Base-by-base conservation (phyloP, 2,329 filamentous ascomycete genomes). In the Hymenoscyphus salicellus region DNA sequence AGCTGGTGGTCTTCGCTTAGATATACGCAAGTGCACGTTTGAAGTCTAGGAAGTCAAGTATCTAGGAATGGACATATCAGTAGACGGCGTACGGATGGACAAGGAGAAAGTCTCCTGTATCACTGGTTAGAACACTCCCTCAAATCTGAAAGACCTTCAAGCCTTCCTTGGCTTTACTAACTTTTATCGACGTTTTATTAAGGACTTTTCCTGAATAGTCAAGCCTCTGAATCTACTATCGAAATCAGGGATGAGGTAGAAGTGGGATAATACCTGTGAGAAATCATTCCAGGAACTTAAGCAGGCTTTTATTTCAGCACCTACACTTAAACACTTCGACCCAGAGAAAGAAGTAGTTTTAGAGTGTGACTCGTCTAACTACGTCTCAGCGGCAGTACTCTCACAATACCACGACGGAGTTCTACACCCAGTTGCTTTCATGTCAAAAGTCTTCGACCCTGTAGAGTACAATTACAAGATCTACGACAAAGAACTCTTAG, bases 401-500 rank as follows among this genome's bases (percentile, higher is more conserved):
- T 52, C 5, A 3, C 17, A 52, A 23, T 26, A 28, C 30, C 5
- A 57, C 16, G 7, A 30, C 6, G 8, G 55, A 17, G 30, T n/a
- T 2, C 55, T 57, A 3, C 26, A 57, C 28, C 55, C 26, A 57
- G 55, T 57, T 3, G 55, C 55, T 4, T 57, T 57, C n/a, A 55
- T 55, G 52, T 55, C n/a, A n/a, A 55, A 55, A 14, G 23, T n/a
- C 3, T 26, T 23, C n/a, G n/a, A 55, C 23, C 16, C 4, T 3
- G 17, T 14, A 14, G 52, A 55, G n/a, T 55, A 23, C n/a, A 55
- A 55, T 7, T 56, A 56, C 17, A 20, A 56, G 14, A 32, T 56
- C 6, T 56, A 56, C 8, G 8, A 56, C n/a, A 58, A 58, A 14
- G 55, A 58, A 32, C 32, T 58, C n/a, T n/a, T 58, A 36, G 55